Base-by-base conservation (phyloP, 768 basidiomycete genomes). In the Peribolospora baueri region DNA sequence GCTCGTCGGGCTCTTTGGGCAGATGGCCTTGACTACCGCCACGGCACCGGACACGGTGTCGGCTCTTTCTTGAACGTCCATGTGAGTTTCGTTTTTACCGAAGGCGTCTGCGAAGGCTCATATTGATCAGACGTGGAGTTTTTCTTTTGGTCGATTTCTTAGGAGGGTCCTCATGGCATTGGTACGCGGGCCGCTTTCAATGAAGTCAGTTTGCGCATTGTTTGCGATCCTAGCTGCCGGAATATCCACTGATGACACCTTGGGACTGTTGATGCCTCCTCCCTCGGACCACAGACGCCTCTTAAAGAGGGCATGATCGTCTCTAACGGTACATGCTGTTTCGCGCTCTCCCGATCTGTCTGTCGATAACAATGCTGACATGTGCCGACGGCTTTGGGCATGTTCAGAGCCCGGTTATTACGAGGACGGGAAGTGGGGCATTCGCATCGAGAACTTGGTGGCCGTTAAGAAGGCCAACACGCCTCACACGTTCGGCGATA, bases 401-500 rank as follows among this genome's bases (percentile, higher is more conserved):
- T 42, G n/a, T 49, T 47, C 43, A 37, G 58, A 58, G 36, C 54
- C 59, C n/a, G 57, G 64, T 1, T 65, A 57, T 53, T 65, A 65
- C 59, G 50, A 62, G 43, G 88, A 95, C 61, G 91, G 88, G 2
- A 70, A 73, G 48, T 97, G 80, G 62, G 91, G 90, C 2, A 86
- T 97, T 61, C 79, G 93, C 4, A 84, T 91, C 61, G 91, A 98
- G 69, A 87, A 77, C 66, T 74, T 95, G 47, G 77, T 88, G 25
- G 70, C 91, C 14, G 82, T 91, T 3, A 73, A 75, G 51, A 74
- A 79, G 3, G 56, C 47, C 3, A 14, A 80, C 53, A 86, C 85
- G 0, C 75, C 72, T 6, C 75, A 85, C 63, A 74, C 75, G 59
- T 97, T 90, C 65, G 86, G 84, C 1, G 76, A 77, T 14, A 81